These are phyloP conservation scores for Annona cherimola DNA, from an alignment of 164 flowering plant species.

Conservation along the genomic window DNA sequence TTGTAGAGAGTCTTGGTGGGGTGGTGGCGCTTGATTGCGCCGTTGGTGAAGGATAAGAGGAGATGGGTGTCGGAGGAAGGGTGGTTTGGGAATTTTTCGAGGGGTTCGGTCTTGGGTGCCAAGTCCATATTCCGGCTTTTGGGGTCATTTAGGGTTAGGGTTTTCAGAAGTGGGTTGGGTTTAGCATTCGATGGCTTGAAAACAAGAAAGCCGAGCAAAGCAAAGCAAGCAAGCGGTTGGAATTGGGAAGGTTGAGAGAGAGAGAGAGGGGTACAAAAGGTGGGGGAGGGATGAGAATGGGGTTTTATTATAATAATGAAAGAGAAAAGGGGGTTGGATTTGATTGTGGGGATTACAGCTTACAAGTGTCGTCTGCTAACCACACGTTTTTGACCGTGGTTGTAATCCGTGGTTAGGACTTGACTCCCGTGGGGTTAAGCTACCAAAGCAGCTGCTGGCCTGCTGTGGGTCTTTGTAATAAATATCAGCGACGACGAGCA, in stretches of 20 bases:
- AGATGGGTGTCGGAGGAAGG: conserved; percentile 1
- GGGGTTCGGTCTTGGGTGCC: conserved; percentile 1
- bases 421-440: neutral
- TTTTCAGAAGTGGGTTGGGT: neutral
- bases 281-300: neutral
- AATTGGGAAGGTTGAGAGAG: conserved; percentile 11
- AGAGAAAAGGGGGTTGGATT: conserved; percentile 7
- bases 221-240: conserved; percentile 19
- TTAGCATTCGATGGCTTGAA: neutral
- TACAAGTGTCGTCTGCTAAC: conserved; percentile 16
- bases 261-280: neutral
- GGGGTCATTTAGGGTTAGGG: conserved; percentile 8
- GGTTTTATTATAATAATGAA: conserved; percentile 3
- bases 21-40: conserved; percentile 32
- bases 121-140: conserved; percentile 1
- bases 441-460: too few relatives aligned
- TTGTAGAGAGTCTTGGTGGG: conserved; percentile 34
- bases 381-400: conserved; percentile 15
- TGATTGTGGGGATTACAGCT: conserved; percentile 9
- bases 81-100: conserved; percentile 23
- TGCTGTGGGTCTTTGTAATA: neutral
- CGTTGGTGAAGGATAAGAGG: conserved; percentile 36
- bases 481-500: neutral
- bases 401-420: conserved; percentile 11
- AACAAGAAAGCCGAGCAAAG: too few relatives aligned